These are phyloP conservation scores for Salisapilia sapeloensis DNA, from an alignment of 352 stramenopile species.

Conservation along the genomic window DNA sequence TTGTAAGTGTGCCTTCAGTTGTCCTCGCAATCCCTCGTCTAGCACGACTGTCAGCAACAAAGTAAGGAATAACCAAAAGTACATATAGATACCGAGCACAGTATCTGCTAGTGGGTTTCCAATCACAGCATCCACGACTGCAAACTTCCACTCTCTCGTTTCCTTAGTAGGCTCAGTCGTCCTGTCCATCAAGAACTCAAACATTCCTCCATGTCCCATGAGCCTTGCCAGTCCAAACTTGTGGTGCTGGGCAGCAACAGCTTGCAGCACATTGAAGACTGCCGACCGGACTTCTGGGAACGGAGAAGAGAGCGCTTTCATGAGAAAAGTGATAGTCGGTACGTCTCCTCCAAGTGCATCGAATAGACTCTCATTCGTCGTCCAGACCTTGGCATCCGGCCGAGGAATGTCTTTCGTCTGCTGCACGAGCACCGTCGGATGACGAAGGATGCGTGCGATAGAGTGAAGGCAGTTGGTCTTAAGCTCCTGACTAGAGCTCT, in stretches of 20 bases:
- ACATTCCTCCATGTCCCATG: constrained; percentile 62
- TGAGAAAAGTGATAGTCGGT: constrained; percentile 43
- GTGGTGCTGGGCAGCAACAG: constrained; percentile 64
- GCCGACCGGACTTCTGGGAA: constrained; percentile 69
- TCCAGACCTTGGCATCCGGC: constrained; percentile 49
- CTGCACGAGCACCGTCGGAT: constrained; percentile 21
- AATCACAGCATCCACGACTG: constrained; percentile 57
- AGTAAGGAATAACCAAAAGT: constrained; percentile 3
- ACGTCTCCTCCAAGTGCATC: constrained; percentile 32
- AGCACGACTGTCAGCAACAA: not conserved
- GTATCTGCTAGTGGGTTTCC: constrained; percentile 27
- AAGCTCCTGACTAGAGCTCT: constrained; percentile 43
- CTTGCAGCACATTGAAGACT: constrained; percentile 58
- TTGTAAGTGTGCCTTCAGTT: constrained; percentile 31
- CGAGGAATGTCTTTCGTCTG: constrained; percentile 12
- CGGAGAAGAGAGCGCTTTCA: constrained; percentile 63
- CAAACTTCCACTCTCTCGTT: constrained; percentile 81
- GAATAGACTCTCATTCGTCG: constrained; percentile 47
- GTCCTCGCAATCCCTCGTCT: constrained; percentile 10
- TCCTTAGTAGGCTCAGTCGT: constrained; percentile 69
- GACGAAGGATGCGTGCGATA: constrained; percentile 32
- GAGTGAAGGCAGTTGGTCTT: constrained; percentile 66
- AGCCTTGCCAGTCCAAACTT: constrained; percentile 50
- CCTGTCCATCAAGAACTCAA: constrained; percentile 73
- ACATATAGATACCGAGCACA: constrained; percentile 16